phyloP scores from a whole-genome alignment of 306 rosid species.

The Phaseolus lunatus region DNA sequence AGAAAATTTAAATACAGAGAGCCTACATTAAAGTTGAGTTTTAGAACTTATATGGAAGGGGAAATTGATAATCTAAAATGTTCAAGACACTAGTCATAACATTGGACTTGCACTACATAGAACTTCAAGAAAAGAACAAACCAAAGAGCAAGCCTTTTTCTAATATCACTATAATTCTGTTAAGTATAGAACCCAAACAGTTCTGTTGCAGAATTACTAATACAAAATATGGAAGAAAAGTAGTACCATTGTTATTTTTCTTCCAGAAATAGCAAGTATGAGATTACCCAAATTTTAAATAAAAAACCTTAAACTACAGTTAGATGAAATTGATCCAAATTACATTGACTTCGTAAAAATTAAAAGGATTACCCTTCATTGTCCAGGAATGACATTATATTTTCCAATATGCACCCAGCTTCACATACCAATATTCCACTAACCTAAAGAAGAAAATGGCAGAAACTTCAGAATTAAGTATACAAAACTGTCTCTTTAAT shows the following conservation, averaged over 20 bases:
- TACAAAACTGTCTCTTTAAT: slow-evolving; percentile 4
- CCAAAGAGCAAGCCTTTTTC: not conserved
- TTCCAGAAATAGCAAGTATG: slow-evolving; percentile 12
- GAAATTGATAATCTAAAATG: slow-evolving; percentile 33
- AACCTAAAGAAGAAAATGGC: slow-evolving; percentile 64
- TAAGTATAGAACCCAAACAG: slow-evolving; percentile 26
- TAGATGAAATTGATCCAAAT: slow-evolving; percentile 29
- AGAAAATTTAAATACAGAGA: slow-evolving; percentile 49
- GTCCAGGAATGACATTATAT: slow-evolving; percentile 80
- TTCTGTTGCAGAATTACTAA: slow-evolving; percentile 23
- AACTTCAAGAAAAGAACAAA: slow-evolving; percentile 29
- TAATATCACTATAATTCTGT: not conserved
- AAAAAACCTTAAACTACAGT: not conserved
- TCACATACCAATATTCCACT: slow-evolving; percentile 97
- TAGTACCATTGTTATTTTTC: slow-evolving; percentile 19
- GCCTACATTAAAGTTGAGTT: slow-evolving; percentile 30
- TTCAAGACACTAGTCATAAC: slow-evolving; percentile 34
- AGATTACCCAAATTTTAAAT: not conserved
- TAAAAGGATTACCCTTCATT: slow-evolving; percentile 78
- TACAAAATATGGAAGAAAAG: slow-evolving; percentile 22
- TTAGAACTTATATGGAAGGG: slow-evolving; percentile 35
- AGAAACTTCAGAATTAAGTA: slow-evolving; percentile 45
- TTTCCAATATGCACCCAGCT: slow-evolving; percentile 97
- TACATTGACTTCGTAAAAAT: slow-evolving; percentile 14
- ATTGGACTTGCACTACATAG: slow-evolving; percentile 10